These are phyloP conservation scores for Hygrophoropsis aurantiaca DNA, from an alignment of 768 basidiomycete genomes.

Conservation along the genomic window DNA sequence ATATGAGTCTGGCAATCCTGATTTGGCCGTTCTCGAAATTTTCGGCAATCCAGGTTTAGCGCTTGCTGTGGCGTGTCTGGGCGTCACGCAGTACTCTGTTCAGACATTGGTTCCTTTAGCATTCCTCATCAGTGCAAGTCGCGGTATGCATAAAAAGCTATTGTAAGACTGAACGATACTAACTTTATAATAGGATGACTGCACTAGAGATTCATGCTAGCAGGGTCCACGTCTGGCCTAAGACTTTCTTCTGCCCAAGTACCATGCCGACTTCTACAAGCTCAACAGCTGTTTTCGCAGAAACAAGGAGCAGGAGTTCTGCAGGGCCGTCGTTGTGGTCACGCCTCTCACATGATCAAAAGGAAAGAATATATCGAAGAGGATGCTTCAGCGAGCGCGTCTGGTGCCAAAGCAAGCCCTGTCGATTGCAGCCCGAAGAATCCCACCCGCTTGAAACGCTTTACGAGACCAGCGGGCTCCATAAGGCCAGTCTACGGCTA, in stretches of 20 bases:
- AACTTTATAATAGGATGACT: constrained; percentile 59
- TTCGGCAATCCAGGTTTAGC: not conserved
- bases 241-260: constrained; percentile 37
- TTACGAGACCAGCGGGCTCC: not conserved
- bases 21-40: not conserved
- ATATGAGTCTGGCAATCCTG: too few relatives aligned
- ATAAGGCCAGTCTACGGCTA: not conserved
- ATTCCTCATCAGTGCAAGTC: constrained; percentile 34
- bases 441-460: not conserved
- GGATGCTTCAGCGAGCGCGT: constrained; percentile 1
- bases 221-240: constrained; percentile 78
- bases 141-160: constrained; percentile 38
- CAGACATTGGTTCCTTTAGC: constrained; percentile 7
- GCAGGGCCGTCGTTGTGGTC: constrained; percentile 6
- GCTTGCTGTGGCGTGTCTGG: not conserved
- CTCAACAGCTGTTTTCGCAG: constrained; percentile 10
- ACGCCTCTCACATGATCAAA: constrained; percentile 2
- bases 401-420: not conserved
- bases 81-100: too few relatives aligned
- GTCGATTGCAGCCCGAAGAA: not conserved
- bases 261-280: constrained; percentile 29
- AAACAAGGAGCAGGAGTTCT: not conserved
- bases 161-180: constrained; percentile 3
- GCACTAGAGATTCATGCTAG: constrained; percentile 72
- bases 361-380: not conserved